These are phyloP conservation scores for Tylopilus vinaceipallidus DNA, from an alignment of 768 basidiomycete species.

Conservation along the genomic window DNA sequence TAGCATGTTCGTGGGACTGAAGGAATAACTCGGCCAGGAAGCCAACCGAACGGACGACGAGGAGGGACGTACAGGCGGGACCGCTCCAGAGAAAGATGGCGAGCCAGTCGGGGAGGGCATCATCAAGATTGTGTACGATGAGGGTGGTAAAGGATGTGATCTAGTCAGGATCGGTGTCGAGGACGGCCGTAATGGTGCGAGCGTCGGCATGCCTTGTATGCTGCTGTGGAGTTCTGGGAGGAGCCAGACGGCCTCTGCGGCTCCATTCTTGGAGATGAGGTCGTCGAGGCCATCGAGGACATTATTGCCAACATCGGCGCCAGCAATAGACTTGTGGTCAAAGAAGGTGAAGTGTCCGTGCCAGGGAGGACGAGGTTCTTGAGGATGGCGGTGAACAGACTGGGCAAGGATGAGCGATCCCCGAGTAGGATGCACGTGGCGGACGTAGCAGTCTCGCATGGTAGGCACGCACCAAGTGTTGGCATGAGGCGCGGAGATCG, in stretches of 20 bases:
- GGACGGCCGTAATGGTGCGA: conserved; percentile 52
- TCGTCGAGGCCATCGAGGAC: conserved; percentile 63
- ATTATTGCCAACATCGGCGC: conserved; percentile 89
- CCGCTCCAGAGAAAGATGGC: conserved; percentile 68
- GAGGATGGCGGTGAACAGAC: too few relatives aligned
- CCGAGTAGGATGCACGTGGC: too few relatives aligned
- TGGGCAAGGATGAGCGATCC: too few relatives aligned
- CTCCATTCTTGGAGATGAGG: conserved; percentile 77
- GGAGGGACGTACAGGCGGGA: conserved; percentile 62
- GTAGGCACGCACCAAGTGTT: too few relatives aligned
- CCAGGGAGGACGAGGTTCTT: conserved; percentile 91
- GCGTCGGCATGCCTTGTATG: conserved; percentile 66
- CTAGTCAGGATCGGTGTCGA: conserved; percentile 54
- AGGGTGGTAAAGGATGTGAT: conserved; percentile 82
- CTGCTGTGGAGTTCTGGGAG: conserved; percentile 86
- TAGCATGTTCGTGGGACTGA: conserved; percentile 85
- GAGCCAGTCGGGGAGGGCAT: conserved; percentile 52
- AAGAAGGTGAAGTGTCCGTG: conserved; percentile 91
- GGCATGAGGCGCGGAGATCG: too few relatives aligned
- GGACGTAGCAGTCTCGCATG: too few relatives aligned
- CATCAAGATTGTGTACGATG: conserved; percentile 79
- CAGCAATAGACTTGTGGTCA: conserved; percentile 57
- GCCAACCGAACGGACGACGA: conserved; percentile 81
- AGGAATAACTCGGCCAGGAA: conserved; percentile 88
- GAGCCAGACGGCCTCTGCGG: conserved; percentile 72